A percentile compares a stretch with the other conserved stretches of the same genome.
These are phyloP conservation scores for Globisporangium nodosum DNA, from an alignment of 352 stramenopile species.

Conservation along the genomic window DNA sequence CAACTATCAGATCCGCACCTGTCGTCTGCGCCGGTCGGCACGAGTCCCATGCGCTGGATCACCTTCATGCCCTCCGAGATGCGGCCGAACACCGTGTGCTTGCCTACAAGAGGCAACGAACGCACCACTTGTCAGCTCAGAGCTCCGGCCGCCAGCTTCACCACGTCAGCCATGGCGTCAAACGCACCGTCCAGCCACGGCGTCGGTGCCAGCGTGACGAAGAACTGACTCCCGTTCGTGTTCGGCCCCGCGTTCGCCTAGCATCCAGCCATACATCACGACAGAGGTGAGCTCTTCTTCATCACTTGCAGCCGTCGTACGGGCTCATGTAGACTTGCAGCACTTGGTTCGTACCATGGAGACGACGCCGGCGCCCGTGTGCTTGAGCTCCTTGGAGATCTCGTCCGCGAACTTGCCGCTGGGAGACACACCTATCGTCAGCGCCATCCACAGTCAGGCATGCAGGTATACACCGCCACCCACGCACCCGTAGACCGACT, in stretches of 20 bases:
- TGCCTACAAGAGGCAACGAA: constrained; percentile 31
- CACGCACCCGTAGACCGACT: constrained; percentile 87
- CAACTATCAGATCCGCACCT: constrained; percentile 25
- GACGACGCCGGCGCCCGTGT: constrained; percentile 90
- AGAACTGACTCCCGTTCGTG: constrained; percentile 94
- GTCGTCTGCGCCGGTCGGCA: constrained; percentile 86
- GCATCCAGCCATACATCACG: not conserved
- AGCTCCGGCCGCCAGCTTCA: not conserved
- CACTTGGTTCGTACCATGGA: constrained; percentile 49
- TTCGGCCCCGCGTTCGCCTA: constrained; percentile 89
- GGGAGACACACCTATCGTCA: not conserved
- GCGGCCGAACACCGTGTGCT: constrained; percentile 92
- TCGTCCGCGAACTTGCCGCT: constrained; percentile 94
- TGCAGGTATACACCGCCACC: not conserved
- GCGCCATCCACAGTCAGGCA: not conserved
- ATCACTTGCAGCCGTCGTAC: not conserved
- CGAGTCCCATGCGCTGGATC: constrained; percentile 88
- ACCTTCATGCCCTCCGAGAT: constrained; percentile 92
- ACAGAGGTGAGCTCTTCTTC: not conserved
- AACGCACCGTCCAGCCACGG: constrained; percentile 89
- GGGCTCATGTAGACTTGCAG: too few relatives aligned
- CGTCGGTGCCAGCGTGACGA: constrained; percentile 91
- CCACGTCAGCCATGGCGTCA: not conserved
- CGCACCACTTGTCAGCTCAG: not conserved
- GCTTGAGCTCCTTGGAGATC: constrained; percentile 90